A percentile compares a stretch with the other conserved stretches of the same genome.
Conservation (phyloP, 176 grass and related monocot species). For the Oryza glumipatula region DNA sequence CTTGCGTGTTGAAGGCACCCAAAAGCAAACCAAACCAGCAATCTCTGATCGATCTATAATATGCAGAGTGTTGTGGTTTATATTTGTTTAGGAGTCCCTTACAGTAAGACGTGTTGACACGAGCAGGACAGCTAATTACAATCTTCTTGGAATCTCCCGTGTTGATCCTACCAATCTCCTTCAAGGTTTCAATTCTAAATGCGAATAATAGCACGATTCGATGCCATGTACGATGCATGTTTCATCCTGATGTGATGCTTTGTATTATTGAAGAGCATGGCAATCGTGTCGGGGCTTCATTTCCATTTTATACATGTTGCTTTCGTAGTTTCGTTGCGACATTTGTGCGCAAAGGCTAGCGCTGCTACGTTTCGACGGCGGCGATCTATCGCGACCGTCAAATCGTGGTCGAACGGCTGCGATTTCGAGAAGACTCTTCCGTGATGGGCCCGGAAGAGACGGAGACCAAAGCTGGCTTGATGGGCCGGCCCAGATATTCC, state of each 20-base stretch:
- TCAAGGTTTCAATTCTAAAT: neutral
- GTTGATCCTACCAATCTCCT: slow-evolving; percentile 33
- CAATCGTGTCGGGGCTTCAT: neutral
- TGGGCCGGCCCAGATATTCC: too few species aligned
- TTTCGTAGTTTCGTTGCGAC: neutral
- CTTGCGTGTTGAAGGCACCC: slow-evolving; percentile 8
- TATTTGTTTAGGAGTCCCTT: slow-evolving; percentile 15
- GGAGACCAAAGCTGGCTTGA: too few species aligned
- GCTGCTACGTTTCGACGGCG: neutral
- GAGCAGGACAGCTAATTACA: neutral
- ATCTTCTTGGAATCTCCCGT: slow-evolving; percentile 20
- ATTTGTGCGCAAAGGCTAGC: too few species aligned
- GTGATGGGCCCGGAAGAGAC: too few species aligned
- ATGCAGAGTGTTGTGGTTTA: neutral
- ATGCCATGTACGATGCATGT: neutral
- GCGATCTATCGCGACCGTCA: too few species aligned
- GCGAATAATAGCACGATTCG: neutral
- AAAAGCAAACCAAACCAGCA: neutral
- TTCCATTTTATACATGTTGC: neutral
- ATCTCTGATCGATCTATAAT: neutral
- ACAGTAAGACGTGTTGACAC: slow-evolving; percentile 18
- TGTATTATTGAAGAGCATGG: slow-evolving; percentile 24
- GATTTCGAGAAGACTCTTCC: too few species aligned
- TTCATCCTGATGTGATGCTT: neutral
- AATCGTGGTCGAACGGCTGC: too few species aligned